Base-by-base conservation (phyloP, 164 flowering plant genomes). In the Umbilicus rupestris region DNA sequence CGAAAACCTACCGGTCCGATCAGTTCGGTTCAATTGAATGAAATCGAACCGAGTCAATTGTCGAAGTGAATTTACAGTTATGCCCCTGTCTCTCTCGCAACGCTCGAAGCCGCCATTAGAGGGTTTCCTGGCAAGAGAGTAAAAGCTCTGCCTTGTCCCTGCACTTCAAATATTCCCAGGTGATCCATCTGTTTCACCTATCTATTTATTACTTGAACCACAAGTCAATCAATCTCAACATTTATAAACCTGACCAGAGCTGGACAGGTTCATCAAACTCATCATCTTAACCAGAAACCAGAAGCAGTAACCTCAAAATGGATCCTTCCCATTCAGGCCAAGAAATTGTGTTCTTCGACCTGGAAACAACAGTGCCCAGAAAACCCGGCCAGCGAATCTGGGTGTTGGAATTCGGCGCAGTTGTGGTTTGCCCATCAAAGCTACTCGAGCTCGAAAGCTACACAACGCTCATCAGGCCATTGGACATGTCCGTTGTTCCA, bases 361-460 rank as follows among this genome's bases (percentile, higher is more conserved):
- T 93, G 59, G 98, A 94, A 79, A 94, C 97, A 1, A 89, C 82
- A 0, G 92, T 90, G 1, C 97, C 98, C 1, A 80, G 64, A 2
- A 78, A 73, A 79, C 37, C 76, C 0, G 89, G 96, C 55, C 78
- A 81, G 31, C 67, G 77, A 63, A 87, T 86, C 72, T 72, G 78
- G 75, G 80, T 94, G 0, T 59, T 90, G 68, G 97, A 94, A 73
- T 94, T 94, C 35, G 97, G 98, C 2, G 93, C 98, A 20, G 87
- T 94, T 1, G 77, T 89, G 0, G 90, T 94, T 7, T 85, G 97
- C 62, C 93, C 95, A 0, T 59, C 65, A 28, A 89, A 87, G 70
- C 92, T 94, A 1, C 76, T 81, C 6, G 98, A 94, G 76, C 71
- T 87, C 5, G 86, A 82, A 71, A 85, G 89, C 75, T 94, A 73